These are phyloP conservation scores for Sarocladium kiliense DNA, from an alignment of 2,329 filamentous ascomycete genomes.

Conservation along the genomic window DNA sequence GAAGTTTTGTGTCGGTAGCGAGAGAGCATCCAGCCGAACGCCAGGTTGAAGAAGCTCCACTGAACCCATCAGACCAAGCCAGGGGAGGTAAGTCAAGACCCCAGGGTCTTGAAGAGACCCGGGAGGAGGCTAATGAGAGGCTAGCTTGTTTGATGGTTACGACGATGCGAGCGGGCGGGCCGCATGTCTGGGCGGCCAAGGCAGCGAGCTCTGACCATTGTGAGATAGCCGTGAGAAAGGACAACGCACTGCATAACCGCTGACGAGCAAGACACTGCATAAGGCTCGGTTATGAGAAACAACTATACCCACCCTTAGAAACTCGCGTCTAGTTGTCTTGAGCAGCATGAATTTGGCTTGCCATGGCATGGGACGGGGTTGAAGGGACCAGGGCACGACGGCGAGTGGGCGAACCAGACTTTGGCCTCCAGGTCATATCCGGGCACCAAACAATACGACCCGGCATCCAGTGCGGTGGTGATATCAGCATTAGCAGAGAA, in stretches of 20 bases:
- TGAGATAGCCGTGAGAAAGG: background rate
- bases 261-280: background rate
- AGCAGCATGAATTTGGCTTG: background rate
- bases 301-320: background rate
- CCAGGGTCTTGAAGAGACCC: background rate
- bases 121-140: slow-evolving; percentile 1
- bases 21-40: background rate
- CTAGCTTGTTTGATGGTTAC: background rate
- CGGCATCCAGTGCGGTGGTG: background rate
- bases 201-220: background rate
- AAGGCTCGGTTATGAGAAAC: background rate
- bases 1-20: slow-evolving; percentile 1
- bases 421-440: background rate
- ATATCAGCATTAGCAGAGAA: background rate
- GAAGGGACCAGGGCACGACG: background rate
- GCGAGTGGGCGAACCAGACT: slow-evolving; percentile 7
- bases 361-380: background rate
- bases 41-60: background rate
- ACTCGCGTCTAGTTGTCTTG: background rate
- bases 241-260: background rate
- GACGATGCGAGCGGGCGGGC: background rate
- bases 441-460: background rate
- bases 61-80: background rate
- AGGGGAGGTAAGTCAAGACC: background rate
- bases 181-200: background rate